phyloP scores from a whole-genome alignment of 495 filamentous ascomycete genomes.

The Halenospora varia region DNA sequence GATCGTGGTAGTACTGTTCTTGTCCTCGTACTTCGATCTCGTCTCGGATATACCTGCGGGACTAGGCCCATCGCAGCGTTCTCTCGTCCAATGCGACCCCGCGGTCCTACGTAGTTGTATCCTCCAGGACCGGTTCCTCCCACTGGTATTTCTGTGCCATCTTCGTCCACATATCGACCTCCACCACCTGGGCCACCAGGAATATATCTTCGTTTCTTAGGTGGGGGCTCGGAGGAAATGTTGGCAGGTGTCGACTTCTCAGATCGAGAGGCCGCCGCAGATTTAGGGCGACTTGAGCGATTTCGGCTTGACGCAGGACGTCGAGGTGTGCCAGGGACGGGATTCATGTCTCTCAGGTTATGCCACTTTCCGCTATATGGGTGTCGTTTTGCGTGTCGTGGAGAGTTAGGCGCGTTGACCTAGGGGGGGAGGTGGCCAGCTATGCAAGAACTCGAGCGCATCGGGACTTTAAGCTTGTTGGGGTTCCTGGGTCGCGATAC shows the following conservation, averaged over 20 bases:
- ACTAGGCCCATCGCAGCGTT: constrained; percentile 33
- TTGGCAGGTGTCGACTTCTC: constrained; percentile 28
- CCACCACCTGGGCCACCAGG: constrained; percentile 79
- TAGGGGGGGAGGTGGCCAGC: background rate
- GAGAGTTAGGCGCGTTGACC: background rate
- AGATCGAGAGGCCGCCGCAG: constrained; percentile 7
- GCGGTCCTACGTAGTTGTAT: constrained; percentile 39
- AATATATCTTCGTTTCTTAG: constrained; percentile 56
- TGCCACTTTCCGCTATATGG: background rate
- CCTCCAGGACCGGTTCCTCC: constrained; percentile 41
- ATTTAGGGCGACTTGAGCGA: constrained; percentile 19
- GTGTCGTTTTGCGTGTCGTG: background rate
- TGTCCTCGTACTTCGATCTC: constrained; percentile 44
- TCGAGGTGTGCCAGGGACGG: constrained; percentile 18
- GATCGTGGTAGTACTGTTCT: constrained; percentile 34
- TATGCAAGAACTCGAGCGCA: background rate
- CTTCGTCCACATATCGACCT: constrained; percentile 67
- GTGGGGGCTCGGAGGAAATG: constrained; percentile 47
- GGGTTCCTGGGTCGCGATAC: background rate
- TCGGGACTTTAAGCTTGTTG: background rate
- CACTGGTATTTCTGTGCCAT: constrained; percentile 49
- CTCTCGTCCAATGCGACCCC: constrained; percentile 36
- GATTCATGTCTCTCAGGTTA: constrained; percentile 9
- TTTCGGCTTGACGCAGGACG: constrained; percentile 20
- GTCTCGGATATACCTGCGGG: constrained; percentile 39